Base-by-base conservation (phyloP, 495 filamentous ascomycete species). In the Venustampulla echinocandica region DNA sequence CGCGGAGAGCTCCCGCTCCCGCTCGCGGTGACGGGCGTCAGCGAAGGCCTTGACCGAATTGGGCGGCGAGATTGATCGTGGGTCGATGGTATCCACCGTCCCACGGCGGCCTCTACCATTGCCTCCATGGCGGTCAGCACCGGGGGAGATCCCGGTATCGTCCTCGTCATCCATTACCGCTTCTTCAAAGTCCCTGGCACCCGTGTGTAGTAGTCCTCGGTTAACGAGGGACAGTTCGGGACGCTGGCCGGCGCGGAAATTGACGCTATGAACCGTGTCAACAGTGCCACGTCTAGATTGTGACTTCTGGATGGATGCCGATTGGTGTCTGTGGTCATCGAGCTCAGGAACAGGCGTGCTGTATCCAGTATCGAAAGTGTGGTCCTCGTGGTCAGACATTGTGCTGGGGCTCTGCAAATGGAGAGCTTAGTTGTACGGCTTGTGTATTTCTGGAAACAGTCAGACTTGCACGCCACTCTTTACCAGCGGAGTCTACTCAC, bases 21-120 rank as follows among this genome's bases (percentile, higher is more conserved):
- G 69, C 48, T 79, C 74, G 10, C 75, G 69, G 17, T 75, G 74
- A 25, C 77, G 69, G 30, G 77, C 77, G 52, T 92, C 87, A 2
- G 90, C 93, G 63, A 98, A 98, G 13, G 92, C 92, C 63, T 96
- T 90, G 19, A 98, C 92, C 2, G 92, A 98, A 62, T 96, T 97
- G 1, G 92, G 90, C 10, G 89, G 90, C 14, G 93, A 98, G 0
- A 75, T 71, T 1, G 85, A 86, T 20, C 85, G 74, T 27, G 76
- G 79, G 5, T 76, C 60, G 38, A 69, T 67, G 9, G 60, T 64
- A 1, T 48, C 55, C 19, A 70, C 64, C 21, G 68, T 78, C 20
- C 65, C 71, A 33, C 70, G 69, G 3, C 73, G 67, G 43, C 62
- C 64, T 25, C 63, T 64, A 7, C 61, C 49, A 9, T 25, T 25